Percentiles rank a stretch among this genome's conserved stretches.
These are phyloP conservation scores for Pisolithus sp. DNA, from an alignment of 768 basidiomycete species.

Conservation along the genomic window DNA sequence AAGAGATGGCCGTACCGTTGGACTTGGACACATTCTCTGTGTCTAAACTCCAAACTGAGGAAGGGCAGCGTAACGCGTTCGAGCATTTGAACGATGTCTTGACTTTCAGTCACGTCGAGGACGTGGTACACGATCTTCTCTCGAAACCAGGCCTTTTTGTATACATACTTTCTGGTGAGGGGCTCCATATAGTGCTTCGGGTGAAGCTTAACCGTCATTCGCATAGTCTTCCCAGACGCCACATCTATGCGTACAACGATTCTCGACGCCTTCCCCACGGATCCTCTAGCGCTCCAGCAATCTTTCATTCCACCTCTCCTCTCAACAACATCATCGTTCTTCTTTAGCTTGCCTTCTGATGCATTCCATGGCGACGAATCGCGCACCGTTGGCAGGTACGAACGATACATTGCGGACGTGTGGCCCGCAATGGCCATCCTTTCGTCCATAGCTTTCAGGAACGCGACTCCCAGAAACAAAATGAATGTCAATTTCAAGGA, in stretches of 20 bases:
- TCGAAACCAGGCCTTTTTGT: conserved; percentile 7
- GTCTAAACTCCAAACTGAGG: not conserved
- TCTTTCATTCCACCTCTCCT: conserved; percentile 16
- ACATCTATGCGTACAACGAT: conserved; percentile 17
- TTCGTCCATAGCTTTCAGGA: not conserved
- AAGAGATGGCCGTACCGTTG: not conserved
- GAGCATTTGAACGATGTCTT: not conserved
- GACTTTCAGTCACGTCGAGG: not conserved
- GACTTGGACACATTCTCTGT: not conserved
- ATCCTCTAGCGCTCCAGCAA: conserved; percentile 8
- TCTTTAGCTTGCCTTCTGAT: conserved; percentile 7
- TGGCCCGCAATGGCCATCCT: conserved; percentile 9
- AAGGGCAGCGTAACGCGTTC: not conserved
- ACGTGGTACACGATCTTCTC: conserved; percentile 1
- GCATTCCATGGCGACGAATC: not conserved
- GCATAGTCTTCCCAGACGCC: not conserved
- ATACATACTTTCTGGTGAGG: conserved; percentile 10
- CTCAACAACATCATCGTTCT: conserved; percentile 12
- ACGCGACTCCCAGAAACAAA: not conserved
- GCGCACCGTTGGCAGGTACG: conserved; percentile 4
- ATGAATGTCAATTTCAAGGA: not conserved
- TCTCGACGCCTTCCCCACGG: conserved; percentile 25
- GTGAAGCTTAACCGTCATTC: not conserved
- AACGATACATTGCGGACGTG: conserved; percentile 9
- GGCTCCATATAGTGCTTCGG: not conserved